Evolutionary conservation across 495 filamentous ascomycete species (phyloP).

Genomic region (Lasiosphaeria ovina): DNA sequence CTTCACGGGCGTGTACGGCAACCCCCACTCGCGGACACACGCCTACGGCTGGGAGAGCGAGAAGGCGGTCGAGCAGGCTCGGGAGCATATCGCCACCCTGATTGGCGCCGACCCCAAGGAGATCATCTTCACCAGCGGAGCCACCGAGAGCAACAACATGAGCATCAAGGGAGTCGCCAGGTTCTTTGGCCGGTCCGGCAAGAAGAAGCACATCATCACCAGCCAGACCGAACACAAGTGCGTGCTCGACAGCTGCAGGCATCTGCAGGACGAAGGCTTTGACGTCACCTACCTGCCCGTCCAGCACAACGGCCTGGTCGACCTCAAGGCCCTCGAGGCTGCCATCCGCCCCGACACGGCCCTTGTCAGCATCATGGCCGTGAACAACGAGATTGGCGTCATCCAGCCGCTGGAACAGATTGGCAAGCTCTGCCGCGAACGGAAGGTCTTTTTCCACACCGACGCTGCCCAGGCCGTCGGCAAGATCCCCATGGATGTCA

Average conservation of each 20-base stretch:
- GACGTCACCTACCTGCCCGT: conserved; percentile 96
- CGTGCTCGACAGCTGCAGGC: conserved; percentile 92
- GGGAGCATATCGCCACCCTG: conserved; percentile 76
- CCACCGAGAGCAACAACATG: conserved; percentile 99
- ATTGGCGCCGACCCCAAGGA: conserved; percentile 96
- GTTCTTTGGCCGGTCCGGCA: conserved; percentile 87
- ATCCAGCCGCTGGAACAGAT: conserved; percentile 95
- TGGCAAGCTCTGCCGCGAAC: conserved; percentile 82
- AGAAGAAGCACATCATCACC: conserved; percentile 98
- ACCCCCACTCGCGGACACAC: conserved; percentile 95
- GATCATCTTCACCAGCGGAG: conserved; percentile 97
- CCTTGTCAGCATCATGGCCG: conserved; percentile 95
- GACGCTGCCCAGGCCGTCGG: conserved; percentile 95
- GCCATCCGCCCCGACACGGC: conserved; percentile 89
- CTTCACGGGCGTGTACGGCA: conserved; percentile 90
- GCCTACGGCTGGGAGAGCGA: conserved; percentile 99
- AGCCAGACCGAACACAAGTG: conserved; percentile 98
- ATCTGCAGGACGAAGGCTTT: conserved; percentile 95
- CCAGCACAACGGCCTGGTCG: conserved; percentile 75
- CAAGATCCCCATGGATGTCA: conserved; percentile 95
- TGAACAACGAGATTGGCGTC: conserved; percentile 99
- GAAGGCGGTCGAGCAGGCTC: conserved; percentile 82
- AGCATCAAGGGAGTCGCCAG: conserved; percentile 95
- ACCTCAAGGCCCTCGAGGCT: conserved; percentile 81
- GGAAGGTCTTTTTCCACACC: conserved; percentile 98